These are phyloP conservation scores for Capronia epimyces DNA, from an alignment of 2,329 filamentous ascomycete species.

Conservation along the genomic window DNA sequence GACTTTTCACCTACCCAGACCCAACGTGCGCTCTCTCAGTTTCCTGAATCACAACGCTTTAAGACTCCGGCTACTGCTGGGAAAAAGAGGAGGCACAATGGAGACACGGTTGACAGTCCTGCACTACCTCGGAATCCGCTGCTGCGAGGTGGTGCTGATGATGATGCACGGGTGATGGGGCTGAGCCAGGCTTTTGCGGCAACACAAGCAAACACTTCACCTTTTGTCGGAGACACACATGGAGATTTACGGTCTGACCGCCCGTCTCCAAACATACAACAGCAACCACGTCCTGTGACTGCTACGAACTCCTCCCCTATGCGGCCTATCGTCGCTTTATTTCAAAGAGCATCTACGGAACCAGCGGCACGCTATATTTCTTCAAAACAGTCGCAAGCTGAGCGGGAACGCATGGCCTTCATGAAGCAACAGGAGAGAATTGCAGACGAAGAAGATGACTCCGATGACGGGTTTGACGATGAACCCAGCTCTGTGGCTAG, in stretches of 20 bases:
- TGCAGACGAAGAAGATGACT: constrained; percentile 29
- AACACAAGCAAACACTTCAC: constrained; percentile 46
- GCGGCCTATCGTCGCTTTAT: constrained; percentile 33
- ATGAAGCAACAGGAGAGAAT: constrained; percentile 33
- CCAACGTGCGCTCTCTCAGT: constrained; percentile 37
- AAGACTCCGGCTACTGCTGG: constrained; percentile 39
- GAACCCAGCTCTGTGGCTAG: constrained; percentile 6
- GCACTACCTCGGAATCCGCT: constrained; percentile 42
- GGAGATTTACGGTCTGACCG: constrained; percentile 42
- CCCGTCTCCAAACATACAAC: constrained; percentile 46
- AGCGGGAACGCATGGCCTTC: constrained; percentile 34
- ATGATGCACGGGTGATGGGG: constrained; percentile 38
- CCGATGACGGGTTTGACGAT: constrained; percentile 24
- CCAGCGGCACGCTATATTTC: constrained; percentile 42
- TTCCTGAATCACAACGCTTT: constrained; percentile 45
- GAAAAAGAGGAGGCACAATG: constrained; percentile 34
- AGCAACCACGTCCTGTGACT: constrained; percentile 36
- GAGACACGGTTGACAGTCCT: constrained; percentile 36
- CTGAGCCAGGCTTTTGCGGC: constrained; percentile 46
- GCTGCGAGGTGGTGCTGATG: constrained; percentile 32
- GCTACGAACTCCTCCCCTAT: constrained; percentile 38
- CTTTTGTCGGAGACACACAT: constrained; percentile 35
- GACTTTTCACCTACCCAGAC: constrained; percentile 28
- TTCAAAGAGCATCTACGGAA: constrained; percentile 38
- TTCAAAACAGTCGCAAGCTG: constrained; percentile 43